A percentile compares a stretch with the other conserved stretches of the same genome.
Evolutionary conservation across 768 basidiomycete species (phyloP).

Genomic region (Pisolithus sp.): DNA sequence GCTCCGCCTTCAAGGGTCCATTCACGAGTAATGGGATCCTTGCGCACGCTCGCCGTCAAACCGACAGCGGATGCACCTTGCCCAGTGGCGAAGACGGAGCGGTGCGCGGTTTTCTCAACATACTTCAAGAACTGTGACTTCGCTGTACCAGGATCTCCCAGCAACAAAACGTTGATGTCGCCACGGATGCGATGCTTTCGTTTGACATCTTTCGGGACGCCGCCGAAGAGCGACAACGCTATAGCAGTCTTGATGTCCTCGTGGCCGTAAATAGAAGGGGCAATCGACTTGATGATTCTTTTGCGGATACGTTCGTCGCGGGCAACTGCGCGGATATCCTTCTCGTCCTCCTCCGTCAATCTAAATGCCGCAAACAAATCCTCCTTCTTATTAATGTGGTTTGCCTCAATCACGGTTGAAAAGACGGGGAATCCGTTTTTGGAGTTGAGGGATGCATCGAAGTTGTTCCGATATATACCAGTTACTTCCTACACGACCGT

Average conservation of each 20-base stretch:
- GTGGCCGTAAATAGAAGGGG: slow-evolving; percentile 98
- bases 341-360: slow-evolving; percentile 95
- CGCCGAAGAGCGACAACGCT: slow-evolving; percentile 91
- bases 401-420: slow-evolving; percentile 96
- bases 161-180: slow-evolving; percentile 93
- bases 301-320: slow-evolving; percentile 94
- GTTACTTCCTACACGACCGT: slow-evolving; percentile 74
- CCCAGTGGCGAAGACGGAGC: slow-evolving; percentile 96
- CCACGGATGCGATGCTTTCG: slow-evolving; percentile 94
- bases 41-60: slow-evolving; percentile 97
- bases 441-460: slow-evolving; percentile 94
- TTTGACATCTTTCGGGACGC: slow-evolving; percentile 93
- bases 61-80: slow-evolving; percentile 98
- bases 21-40: slow-evolving; percentile 93
- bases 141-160: slow-evolving; percentile 98
- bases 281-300: slow-evolving; percentile 96
- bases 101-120: slow-evolving; percentile 96
- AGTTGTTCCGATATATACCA: slow-evolving; percentile 97
- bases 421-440: slow-evolving; percentile 99
- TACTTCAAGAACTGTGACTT: slow-evolving; percentile 99
- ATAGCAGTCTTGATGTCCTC: slow-evolving; percentile 98
- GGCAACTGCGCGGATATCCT: slow-evolving; percentile 79
- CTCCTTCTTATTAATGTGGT: slow-evolving; percentile 98
- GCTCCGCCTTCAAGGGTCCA: slow-evolving; percentile 99
- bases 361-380: slow-evolving; percentile 98